Evolutionary conservation across 192 early-diverging fungal species (phyloP).

Genomic region (Entomortierella chlamydospora): DNA sequence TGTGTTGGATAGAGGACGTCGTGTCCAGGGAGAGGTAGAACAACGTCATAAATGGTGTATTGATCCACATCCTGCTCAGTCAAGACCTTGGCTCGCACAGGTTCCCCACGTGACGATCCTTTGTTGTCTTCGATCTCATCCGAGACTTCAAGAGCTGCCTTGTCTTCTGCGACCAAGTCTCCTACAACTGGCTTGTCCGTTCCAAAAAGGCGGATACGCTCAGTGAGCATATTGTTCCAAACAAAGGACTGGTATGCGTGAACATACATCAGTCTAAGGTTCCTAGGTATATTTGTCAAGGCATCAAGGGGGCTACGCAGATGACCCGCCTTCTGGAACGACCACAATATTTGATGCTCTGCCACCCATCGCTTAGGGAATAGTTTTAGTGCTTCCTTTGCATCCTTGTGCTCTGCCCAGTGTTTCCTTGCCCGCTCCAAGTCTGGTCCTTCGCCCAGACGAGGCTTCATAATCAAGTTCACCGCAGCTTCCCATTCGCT

Average conservation of each 20-base stretch:
- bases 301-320: slow-evolving; percentile 68
- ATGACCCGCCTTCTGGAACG: slow-evolving; percentile 62
- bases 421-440: slow-evolving; percentile 70
- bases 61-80: slow-evolving; percentile 74
- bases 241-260: slow-evolving; percentile 97
- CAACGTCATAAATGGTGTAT: slow-evolving; percentile 90
- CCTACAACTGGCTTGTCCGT: slow-evolving; percentile 74
- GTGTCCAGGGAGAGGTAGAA: slow-evolving; percentile 91
- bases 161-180: slow-evolving; percentile 79
- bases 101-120: slow-evolving; percentile 6
- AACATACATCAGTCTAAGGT: slow-evolving; percentile 91
- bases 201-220: slow-evolving; percentile 79
- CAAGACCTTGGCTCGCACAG: slow-evolving; percentile 61
- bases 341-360: slow-evolving; percentile 77
- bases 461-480: slow-evolving; percentile 86
- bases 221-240: slow-evolving; percentile 90
- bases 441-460: slow-evolving; percentile 77
- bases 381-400: slow-evolving; percentile 66
- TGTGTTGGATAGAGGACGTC: slow-evolving; percentile 84
- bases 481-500: slow-evolving; percentile 78
- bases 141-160: slow-evolving; percentile 9
- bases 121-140: slow-evolving; percentile 21
- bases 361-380: slow-evolving; percentile 78
- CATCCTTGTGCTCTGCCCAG: slow-evolving; percentile 76
- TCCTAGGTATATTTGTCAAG: slow-evolving; percentile 82